Conservation (phyloP, 2,329 filamentous ascomycete genomes). For the Penicillium hesseltinei region DNA sequence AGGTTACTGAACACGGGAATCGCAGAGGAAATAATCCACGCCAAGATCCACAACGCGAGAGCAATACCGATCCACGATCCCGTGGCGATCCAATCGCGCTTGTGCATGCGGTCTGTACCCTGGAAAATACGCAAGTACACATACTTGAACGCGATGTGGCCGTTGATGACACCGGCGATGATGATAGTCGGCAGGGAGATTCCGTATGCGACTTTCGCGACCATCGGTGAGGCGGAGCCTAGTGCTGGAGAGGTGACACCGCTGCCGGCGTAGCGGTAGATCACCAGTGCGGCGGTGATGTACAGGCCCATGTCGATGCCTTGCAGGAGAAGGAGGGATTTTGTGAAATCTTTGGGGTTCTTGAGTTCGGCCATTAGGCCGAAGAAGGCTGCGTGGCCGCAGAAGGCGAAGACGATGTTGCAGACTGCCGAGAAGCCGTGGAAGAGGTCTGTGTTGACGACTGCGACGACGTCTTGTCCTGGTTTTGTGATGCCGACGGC, state of each 20-base stretch:
- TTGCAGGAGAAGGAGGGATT: constrained; percentile 63
- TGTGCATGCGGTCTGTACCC: constrained; percentile 56
- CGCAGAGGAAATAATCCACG: constrained; percentile 66
- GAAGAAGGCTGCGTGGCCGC: constrained; percentile 68
- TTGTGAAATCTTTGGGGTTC: constrained; percentile 59
- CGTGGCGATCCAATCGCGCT: constrained; percentile 52
- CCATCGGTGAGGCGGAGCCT: constrained; percentile 55
- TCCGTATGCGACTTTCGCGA: constrained; percentile 66
- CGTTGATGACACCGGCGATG: constrained; percentile 69
- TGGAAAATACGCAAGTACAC: constrained; percentile 64
- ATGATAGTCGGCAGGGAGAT: constrained; percentile 69
- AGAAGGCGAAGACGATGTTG: constrained; percentile 72
- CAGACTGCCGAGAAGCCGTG: constrained; percentile 60
- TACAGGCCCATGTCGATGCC: constrained; percentile 61
- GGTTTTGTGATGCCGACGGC: constrained; percentile 57
- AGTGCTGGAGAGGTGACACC: constrained; percentile 65
- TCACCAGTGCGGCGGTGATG: constrained; percentile 63
- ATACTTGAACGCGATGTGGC: constrained; percentile 64
- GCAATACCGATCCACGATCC: constrained; percentile 60
- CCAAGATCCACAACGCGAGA: constrained; percentile 56
- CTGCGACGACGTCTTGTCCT: constrained; percentile 37
- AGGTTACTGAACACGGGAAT: constrained; percentile 69
- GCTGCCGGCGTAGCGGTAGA: constrained; percentile 65
- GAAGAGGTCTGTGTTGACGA: constrained; percentile 48
- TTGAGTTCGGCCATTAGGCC: constrained; percentile 64